Percentiles rank a stretch among this genome's conserved stretches.
Evolutionary conservation across 1,284 basidiomycete species (phyloP).

Genomic region (Apiotrichum gamsii): DNA sequence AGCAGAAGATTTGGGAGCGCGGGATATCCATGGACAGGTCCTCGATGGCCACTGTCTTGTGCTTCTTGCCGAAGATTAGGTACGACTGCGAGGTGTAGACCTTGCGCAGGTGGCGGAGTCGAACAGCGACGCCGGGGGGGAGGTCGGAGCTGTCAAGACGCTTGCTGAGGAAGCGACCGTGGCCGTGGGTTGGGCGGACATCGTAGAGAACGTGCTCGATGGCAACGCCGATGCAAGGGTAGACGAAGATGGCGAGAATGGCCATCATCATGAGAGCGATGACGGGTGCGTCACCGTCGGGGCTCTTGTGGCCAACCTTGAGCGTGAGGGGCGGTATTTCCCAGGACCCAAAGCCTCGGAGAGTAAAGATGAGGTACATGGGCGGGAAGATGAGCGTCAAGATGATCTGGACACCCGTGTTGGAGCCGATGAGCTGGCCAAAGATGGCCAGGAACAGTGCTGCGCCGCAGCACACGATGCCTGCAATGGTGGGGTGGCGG

Average conservation of each 20-base stretch:
- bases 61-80: slow-evolving; percentile 34
- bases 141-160: background rate
- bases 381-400: slow-evolving; percentile 68
- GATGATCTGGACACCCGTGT: slow-evolving; percentile 51
- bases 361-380: slow-evolving; percentile 66
- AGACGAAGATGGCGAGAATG: slow-evolving; percentile 62
- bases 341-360: slow-evolving; percentile 60
- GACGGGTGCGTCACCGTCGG: slow-evolving; percentile 56
- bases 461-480: slow-evolving; percentile 52
- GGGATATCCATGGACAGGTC: slow-evolving; percentile 63
- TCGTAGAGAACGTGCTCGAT: slow-evolving; percentile 61
- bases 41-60: slow-evolving; percentile 56
- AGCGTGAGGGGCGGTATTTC: slow-evolving; percentile 57
- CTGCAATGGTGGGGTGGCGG: slow-evolving; percentile 23
- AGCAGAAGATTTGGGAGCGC: slow-evolving; percentile 63
- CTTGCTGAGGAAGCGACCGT: background rate
- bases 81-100: slow-evolving; percentile 20
- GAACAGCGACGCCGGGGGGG: slow-evolving; percentile 17
- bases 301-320: slow-evolving; percentile 55
- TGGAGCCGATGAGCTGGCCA: slow-evolving; percentile 56
- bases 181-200: slow-evolving; percentile 24
- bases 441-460: slow-evolving; percentile 62
- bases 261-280: slow-evolving; percentile 59
- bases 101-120: slow-evolving; percentile 24
- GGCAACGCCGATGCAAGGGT: slow-evolving; percentile 58